Percentiles rank a stretch among this genome's conserved stretches.
Evolutionary conservation across 73 alveolate species (phyloP).

Genomic region (Loxodes magnus): DNA sequence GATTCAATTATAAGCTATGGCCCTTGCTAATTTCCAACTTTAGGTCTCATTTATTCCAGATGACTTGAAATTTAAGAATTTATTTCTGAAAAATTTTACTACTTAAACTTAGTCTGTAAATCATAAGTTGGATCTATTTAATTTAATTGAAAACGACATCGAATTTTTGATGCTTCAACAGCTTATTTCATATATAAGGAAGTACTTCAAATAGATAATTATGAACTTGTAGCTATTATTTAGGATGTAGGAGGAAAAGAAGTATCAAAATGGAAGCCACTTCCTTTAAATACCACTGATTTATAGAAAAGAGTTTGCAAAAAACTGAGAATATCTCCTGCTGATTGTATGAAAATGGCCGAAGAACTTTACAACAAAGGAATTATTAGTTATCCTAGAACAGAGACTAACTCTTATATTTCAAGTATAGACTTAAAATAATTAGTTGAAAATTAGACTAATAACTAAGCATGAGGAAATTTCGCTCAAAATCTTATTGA

Average conservation of each 20-base stretch:
- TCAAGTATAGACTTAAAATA: conserved; percentile 43
- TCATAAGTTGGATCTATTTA: conserved; percentile 1
- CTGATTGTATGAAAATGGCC: conserved; percentile 90
- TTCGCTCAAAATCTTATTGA: conserved; percentile 54
- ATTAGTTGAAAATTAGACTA: conserved; percentile 28
- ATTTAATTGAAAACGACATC: conserved; percentile 66
- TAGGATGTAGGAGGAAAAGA: conserved; percentile 9
- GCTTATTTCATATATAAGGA: conserved; percentile 46
- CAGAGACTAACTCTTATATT: conserved; percentile 94
- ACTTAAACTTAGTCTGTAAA: conserved; percentile 53
- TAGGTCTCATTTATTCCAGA: conserved; percentile 96
- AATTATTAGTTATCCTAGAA: conserved; percentile 95
- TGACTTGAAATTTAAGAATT: conserved; percentile 80
- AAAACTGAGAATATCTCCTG: conserved; percentile 78
- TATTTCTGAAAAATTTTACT: conserved; percentile 90
- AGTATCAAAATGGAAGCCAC: conserved; percentile 48
- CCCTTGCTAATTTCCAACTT: conserved; percentile 99
- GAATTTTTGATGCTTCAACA: conserved; percentile 65
- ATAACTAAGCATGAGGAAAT: conserved; percentile 70
- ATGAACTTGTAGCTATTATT: conserved; percentile 22
- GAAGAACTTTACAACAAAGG: conserved; percentile 95
- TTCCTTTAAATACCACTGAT: conserved; percentile 90
- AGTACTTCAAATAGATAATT: conserved; percentile 38
- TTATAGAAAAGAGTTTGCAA: conserved; percentile 79
- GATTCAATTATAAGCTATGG: conserved; percentile 82